These are phyloP conservation scores for Brassica rapa DNA, from an alignment of 345 rosid genomes.

Conservation along the genomic window DNA sequence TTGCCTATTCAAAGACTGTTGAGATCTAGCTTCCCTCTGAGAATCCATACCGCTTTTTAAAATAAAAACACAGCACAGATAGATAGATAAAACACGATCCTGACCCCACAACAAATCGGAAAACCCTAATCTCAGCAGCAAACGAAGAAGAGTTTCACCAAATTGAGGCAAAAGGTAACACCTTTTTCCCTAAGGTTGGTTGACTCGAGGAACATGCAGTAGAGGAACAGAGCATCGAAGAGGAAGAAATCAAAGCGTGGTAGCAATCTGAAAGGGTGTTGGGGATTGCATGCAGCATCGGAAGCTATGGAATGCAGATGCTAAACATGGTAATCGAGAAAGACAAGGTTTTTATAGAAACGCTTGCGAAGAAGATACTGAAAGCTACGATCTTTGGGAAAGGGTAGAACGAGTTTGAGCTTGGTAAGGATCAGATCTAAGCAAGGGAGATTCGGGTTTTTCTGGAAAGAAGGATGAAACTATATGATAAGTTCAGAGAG, in stretches of 20 bases:
- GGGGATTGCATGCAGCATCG: conserved; percentile 43
- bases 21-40: conserved; percentile 49
- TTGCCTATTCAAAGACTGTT: conserved; percentile 64
- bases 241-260: conserved; percentile 15
- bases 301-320: conserved; percentile 26
- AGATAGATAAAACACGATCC: not conserved
- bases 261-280: conserved; percentile 24
- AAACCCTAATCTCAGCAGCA: conserved; percentile 35
- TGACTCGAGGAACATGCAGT: conserved; percentile 26
- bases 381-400: conserved; percentile 12
- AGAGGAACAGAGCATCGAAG: conserved; percentile 14
- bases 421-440: conserved; percentile 33
- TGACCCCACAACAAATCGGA: not conserved
- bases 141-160: conserved; percentile 25
- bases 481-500: conserved; percentile 23
- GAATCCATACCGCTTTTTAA: conserved; percentile 48
- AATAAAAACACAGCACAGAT: conserved; percentile 20
- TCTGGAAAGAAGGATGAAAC: conserved; percentile 15
- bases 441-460: conserved; percentile 3
- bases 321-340: conserved; percentile 15
- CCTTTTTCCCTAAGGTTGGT: conserved; percentile 13
- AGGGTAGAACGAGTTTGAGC: conserved; percentile 24
- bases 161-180: conserved; percentile 26
- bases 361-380: not conserved
- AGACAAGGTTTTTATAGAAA: not conserved